Evolutionary conservation across 257 asterid species (phyloP), one percentile per base, ranked within the genome.

Genomic region (Voacanga thouarsii): DNA sequence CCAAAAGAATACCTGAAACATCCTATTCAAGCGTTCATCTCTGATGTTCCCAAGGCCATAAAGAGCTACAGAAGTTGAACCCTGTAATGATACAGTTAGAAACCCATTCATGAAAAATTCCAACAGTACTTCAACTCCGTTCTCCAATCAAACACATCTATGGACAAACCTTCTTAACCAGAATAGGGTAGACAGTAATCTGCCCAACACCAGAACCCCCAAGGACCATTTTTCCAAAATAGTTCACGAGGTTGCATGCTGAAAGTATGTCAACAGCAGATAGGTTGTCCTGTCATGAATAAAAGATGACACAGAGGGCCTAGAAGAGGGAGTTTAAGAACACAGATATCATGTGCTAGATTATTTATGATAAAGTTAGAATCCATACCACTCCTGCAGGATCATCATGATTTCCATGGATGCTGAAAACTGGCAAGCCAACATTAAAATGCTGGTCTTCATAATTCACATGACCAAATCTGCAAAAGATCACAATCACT

Each of bases 391-490:
- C 99, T 84, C 99, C 99, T 81, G 99, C 97, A 82, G 99, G 99
- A 88, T 95, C 99, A 75, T 95, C 99, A 51, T 95, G 99, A 85
- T 95, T 95, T 76, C 99, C 99, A 83, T 95, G 99, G 84, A 95
- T 93, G 83, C 99, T 95, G 90, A 95, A 95, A 81, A 95, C 99
- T 24, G 99, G 99, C 87, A 95, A 84, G 79, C 99, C 99, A 76
- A 95, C 98, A 83, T 95, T 95, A 90, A 95, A 95, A 86, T 95
- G 98, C n/a, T 96, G 98, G 86, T 95, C 99, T 90, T 95, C 99
- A 81, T 95, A 95, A 85, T 95, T 95, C 75, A 95, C 99, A 70
- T 93, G 97, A 79, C 99, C 99, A 87, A 95, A 95, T 76, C 99
- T 95, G 88, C 82, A 9, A 84, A 55, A 78, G 53, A 49, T 47